Percentiles rank a stretch among this genome's conserved stretches.
Conservation (phyloP, 2,329 filamentous ascomycete species). For the Aspergillus ustus region DNA sequence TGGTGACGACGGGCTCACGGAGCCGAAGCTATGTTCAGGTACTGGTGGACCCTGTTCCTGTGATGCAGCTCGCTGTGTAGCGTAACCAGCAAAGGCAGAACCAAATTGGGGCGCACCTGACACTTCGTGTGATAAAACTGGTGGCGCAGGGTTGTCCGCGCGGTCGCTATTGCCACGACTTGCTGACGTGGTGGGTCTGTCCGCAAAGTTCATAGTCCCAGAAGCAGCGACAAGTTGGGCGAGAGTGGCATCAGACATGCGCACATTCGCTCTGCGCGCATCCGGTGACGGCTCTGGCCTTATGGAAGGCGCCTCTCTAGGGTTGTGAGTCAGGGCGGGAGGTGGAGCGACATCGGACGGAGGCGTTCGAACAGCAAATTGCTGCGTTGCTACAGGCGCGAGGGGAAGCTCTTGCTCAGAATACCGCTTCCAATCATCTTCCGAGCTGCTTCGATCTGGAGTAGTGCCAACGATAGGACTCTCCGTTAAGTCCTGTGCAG, state of each 20-base stretch:
- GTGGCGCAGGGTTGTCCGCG: conserved; percentile 43
- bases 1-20: conserved; percentile 11
- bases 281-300: conserved; percentile 77
- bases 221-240: conserved; percentile 75
- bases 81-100: conserved; percentile 9
- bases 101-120: conserved; percentile 10
- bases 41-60: conserved; percentile 30
- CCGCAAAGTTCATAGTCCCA: conserved; percentile 54
- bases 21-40: conserved; percentile 22
- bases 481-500: conserved; percentile 38
- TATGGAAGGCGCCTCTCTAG: conserved; percentile 70
- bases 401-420: conserved; percentile 19
- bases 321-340: conserved; percentile 77
- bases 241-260: conserved; percentile 81
- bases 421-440: conserved; percentile 40
- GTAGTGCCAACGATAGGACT: conserved; percentile 31
- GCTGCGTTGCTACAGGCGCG: conserved; percentile 32
- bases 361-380: conserved; percentile 57
- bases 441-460: conserved; percentile 47
- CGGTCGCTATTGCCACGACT: conserved; percentile 43
- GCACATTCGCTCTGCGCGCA: conserved; percentile 77
- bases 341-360: conserved; percentile 78
- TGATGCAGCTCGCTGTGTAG: conserved; percentile 28
- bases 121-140: conserved; percentile 27
- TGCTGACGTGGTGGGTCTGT: conserved; percentile 42